Base-by-base conservation (phyloP, 345 rosid species). In the Populus simonii region DNA sequence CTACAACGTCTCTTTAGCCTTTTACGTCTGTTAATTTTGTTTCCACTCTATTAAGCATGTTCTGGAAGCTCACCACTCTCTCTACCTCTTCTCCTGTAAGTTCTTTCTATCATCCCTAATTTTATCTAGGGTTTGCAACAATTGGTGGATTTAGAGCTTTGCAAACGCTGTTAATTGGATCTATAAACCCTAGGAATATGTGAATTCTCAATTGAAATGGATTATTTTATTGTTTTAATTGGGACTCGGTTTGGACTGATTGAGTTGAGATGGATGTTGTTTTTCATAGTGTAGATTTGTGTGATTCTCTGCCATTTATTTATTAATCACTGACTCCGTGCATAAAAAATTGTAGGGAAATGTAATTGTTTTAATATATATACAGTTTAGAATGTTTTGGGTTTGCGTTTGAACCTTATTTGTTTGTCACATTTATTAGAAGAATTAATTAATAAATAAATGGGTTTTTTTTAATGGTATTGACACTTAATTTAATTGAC, bases 11-110 rank as follows among this genome's bases (percentile, higher is more conserved):
- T 45, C 75, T 35, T 73, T 59, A 59, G 18, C 16, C 63, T 73
- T 69, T 20, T 23, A 66, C 41, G 74, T 71, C 83, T 80, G 80
- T 83, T 55, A 76, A 79, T 78, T 72, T 27, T 2, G 27, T 57
- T 59, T n/a, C 65, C 63, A 77, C 66, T 29, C 75, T 62, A 47
- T 69, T 70, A 74, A 67, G 25, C 84, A 96, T 96, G 99, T 96
- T 96, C 47, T 96, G 99, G 99, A 96, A 94, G 89, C 94, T 96
- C 76, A 83, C 98, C 18, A 77, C 93, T 81, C 85, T 96, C 76
- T 91, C 99, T 23, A 85, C 97, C 31, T 89, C 99, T 47, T 94
- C 97, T 78, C 98, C 99, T 27, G 99, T 96, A 78, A 94, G 97
- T 85, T 41, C 47, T 27, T 25, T 39, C 79, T 61, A 5, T 72